A percentile compares a stretch with the other conserved stretches of the same genome.
Conservation (phyloP, 2,329 filamentous ascomycete species). For the Leptosphaerulina australis region DNA sequence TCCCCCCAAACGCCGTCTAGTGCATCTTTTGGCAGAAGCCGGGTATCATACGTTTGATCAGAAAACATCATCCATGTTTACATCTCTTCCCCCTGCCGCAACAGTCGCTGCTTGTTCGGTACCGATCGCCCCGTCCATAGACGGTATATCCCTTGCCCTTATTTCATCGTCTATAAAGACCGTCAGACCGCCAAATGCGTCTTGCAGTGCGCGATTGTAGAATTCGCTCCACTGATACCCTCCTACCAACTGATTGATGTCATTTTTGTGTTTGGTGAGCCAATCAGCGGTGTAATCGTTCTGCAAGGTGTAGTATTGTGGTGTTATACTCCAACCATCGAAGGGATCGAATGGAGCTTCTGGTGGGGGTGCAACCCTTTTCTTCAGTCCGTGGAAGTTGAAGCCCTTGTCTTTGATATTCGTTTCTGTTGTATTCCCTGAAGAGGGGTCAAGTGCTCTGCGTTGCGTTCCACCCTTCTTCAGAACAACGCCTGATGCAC, state of each 20-base stretch:
- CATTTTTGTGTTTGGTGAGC: slow-evolving; percentile 69
- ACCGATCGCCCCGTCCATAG: slow-evolving; percentile 39
- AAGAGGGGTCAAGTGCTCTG: slow-evolving; percentile 45
- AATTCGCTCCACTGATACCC: slow-evolving; percentile 87
- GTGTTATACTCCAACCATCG: slow-evolving; percentile 70
- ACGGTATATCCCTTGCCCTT: slow-evolving; percentile 48
- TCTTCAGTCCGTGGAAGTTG: slow-evolving; percentile 80
- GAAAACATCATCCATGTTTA: slow-evolving; percentile 54
- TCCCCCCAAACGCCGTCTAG: slow-evolving; percentile 33
- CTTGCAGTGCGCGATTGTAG: slow-evolving; percentile 77
- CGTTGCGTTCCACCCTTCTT: slow-evolving; percentile 74
- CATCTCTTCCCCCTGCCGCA: slow-evolving; percentile 64
- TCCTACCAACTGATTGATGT: slow-evolving; percentile 71
- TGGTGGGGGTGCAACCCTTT: slow-evolving; percentile 62
- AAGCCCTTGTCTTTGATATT: slow-evolving; percentile 48
- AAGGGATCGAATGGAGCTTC: slow-evolving; percentile 88
- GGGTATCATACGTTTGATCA: slow-evolving; percentile 45
- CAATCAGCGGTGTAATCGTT: slow-evolving; percentile 76
- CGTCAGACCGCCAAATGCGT: slow-evolving; percentile 87
- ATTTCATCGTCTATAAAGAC: slow-evolving; percentile 83
- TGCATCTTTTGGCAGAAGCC: slow-evolving; percentile 28
- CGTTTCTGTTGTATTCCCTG: slow-evolving; percentile 31
- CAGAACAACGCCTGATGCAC: slow-evolving; percentile 30
- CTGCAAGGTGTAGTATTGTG: slow-evolving; percentile 71
- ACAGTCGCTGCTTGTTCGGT: slow-evolving; percentile 53